Conservation (phyloP, 129 eudicot genomes). For the Kitagawia praeruptora region DNA sequence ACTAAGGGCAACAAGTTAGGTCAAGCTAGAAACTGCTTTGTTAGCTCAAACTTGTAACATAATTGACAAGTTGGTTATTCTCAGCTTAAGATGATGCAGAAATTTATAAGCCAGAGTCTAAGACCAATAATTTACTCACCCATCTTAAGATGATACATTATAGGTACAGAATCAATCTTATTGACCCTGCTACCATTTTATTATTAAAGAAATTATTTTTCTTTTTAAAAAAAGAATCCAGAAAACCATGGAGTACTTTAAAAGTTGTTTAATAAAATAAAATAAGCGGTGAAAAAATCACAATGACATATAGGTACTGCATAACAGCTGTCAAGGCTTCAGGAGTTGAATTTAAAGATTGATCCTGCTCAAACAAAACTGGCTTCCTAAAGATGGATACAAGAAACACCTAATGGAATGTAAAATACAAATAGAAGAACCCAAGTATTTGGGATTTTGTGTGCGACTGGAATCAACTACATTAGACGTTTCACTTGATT, state of each 20-base stretch:
- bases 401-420: not conserved
- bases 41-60: not conserved
- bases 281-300: not conserved
- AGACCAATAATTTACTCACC: not conserved
- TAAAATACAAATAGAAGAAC: not conserved
- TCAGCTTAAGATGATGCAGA: no score
- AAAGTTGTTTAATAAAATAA: not conserved
- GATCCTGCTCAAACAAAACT: not conserved
- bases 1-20: not conserved
- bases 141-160: no score
- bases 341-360: not conserved
- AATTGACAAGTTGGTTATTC: not conserved
- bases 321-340: not conserved
- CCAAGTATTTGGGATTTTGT: not conserved
- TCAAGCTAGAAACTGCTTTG: not conserved
- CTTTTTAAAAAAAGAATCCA: not conserved
- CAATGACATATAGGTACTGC: not conserved
- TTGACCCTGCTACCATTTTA: not conserved
- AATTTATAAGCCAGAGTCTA: not conserved
- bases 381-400: not conserved
- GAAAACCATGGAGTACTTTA: not conserved
- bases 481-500: not conserved
- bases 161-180: not conserved
- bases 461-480: not conserved
- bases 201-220: not conserved